These are phyloP conservation scores for Alternaria infectoria DNA, from an alignment of 2,329 filamentous ascomycete genomes.

Conservation along the genomic window DNA sequence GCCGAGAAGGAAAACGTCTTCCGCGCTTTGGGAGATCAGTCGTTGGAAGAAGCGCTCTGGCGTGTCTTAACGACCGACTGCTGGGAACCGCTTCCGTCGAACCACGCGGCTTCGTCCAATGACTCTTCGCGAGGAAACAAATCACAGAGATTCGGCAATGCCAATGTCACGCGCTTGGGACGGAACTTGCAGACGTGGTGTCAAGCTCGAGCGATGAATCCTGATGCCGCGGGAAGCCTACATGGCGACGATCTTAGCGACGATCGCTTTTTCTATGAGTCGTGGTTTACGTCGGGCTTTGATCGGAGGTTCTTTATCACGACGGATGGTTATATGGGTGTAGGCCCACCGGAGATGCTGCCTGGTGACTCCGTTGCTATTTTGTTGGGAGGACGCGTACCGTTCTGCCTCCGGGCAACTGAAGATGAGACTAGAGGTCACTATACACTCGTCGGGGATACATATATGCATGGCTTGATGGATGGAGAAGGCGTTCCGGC, in stretches of 20 bases:
- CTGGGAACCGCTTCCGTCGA: neutral
- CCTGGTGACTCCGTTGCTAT: conserved; percentile 21
- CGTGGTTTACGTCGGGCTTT: neutral
- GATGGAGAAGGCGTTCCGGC: conserved; percentile 16
- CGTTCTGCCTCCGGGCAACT: conserved; percentile 11
- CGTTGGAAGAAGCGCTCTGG: neutral
- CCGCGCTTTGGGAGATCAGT: neutral
- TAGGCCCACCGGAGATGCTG: conserved; percentile 15
- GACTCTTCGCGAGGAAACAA: neutral
- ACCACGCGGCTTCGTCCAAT: neutral
- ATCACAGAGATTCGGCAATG: neutral
- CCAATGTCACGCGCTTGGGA: neutral
- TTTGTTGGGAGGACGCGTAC: conserved; percentile 23
- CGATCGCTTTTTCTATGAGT: neutral
- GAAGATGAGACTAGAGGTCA: neutral
- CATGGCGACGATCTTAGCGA: neutral
- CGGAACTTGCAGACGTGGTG: neutral
- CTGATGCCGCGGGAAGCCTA: neutral
- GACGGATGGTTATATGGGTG: conserved; percentile 21
- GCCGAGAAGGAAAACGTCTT: neutral
- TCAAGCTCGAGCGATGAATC: neutral
- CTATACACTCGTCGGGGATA: conserved; percentile 15
- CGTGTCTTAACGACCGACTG: neutral
- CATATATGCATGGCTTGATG: conserved; percentile 27
- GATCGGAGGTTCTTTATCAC: conserved; percentile 22